Evolutionary conservation across 2,329 filamentous ascomycete species (phyloP).

Genomic region (Scorias spongiosa): DNA sequence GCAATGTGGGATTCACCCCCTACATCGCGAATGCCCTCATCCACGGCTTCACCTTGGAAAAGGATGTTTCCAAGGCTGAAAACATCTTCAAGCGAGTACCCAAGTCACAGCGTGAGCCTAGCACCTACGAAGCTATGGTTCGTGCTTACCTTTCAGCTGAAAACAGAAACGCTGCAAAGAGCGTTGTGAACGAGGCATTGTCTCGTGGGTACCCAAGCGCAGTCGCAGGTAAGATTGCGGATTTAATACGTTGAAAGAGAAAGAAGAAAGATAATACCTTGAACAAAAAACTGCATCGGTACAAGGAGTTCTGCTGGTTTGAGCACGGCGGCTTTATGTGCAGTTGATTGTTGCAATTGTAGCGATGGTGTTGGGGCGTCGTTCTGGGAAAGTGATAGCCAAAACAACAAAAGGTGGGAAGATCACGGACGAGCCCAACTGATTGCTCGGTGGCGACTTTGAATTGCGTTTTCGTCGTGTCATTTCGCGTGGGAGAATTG

Average conservation of each 20-base stretch:
- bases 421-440: too few relatives aligned
- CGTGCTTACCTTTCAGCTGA: conserved; percentile 77
- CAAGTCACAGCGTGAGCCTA: conserved; percentile 72
- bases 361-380: too few relatives aligned
- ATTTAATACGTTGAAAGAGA: conserved; percentile 52
- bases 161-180: conserved; percentile 59
- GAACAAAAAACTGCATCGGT: too few relatives aligned
- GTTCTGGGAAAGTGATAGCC: too few relatives aligned
- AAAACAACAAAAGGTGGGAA: too few relatives aligned
- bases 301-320: too few relatives aligned
- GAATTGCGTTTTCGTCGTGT: too few relatives aligned
- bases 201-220: conserved; percentile 79
- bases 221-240: conserved; percentile 84
- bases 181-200: conserved; percentile 78
- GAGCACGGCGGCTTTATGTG: too few relatives aligned
- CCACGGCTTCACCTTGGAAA: conserved; percentile 82
- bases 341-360: too few relatives aligned
- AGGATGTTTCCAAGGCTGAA: conserved; percentile 64
- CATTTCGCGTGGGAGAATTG: too few relatives aligned
- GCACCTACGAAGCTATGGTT: conserved; percentile 98
- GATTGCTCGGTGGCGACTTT: too few relatives aligned
- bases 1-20: conserved; percentile 70
- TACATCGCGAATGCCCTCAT: conserved; percentile 98
- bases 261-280: too few relatives aligned
- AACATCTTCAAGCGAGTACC: conserved; percentile 67